Evolutionary conservation across 108 stramenopile species (phyloP), one percentile per base, ranked within the genome.

Genomic region (Hondaea fermentalgiana): DNA sequence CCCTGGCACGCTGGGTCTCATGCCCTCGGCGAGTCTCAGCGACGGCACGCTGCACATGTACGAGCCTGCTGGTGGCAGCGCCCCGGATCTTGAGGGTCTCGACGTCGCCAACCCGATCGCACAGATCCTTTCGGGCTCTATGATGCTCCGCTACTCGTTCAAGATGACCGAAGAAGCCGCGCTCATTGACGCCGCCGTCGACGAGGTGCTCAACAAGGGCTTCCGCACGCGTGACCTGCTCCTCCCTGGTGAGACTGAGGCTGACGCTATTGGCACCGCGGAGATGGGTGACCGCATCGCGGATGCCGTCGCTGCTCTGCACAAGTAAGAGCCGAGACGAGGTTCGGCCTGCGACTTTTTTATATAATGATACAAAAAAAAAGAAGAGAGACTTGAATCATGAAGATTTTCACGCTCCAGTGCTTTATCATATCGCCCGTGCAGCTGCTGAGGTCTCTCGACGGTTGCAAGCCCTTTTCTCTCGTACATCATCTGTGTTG

Each of bases 61-160:
- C 93, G 99, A 98, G 91, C 98, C 99, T 14, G 97, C 97, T 88
- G 97, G 98, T 92, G 99, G 99, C 87, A 97, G 97, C 43, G 99
- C 99, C 16, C 99, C 99, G 23, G 97, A 98, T 90, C 98, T 99
- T 91, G 98, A 98, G 42, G 98, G 98, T 28, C 87, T 97, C 91
- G 96, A 98, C 91, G 96, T 96, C 92, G 98, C 98, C 58, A 98
- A 98, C 92, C 98, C 98, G 2, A 91, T 97, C 90, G 99, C 98
- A 49, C 96, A 98, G 97, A 99, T 99, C 91, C 92, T 99, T 88
- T 96, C 95, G 44, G 99, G 97, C 19, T 98, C 99, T 42, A 98
- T 99, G 98, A 98, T 98, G 98, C 93, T 98, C 72, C 92, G 95
- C 72, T 98, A 98, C 88, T 97, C 98, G 91, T 93, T 99, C 87